Base-by-base conservation (phyloP, 139 green algal genomes). In the Chlorella sp. region DNA sequence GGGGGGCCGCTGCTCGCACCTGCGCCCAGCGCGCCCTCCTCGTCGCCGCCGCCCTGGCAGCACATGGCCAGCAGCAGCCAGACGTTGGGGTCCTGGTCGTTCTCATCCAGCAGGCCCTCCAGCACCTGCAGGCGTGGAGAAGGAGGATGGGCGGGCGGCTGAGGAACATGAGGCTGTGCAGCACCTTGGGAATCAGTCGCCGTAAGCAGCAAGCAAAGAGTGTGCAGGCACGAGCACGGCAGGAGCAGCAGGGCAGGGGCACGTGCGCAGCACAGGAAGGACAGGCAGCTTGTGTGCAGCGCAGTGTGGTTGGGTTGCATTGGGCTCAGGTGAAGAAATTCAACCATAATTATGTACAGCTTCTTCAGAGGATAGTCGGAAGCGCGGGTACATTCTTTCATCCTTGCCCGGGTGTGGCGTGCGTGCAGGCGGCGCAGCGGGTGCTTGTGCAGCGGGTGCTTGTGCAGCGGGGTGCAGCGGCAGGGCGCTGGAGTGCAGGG, bases 1-100 rank as follows among this genome's bases (percentile, higher is more conserved):
- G n/a, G n/a, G n/a, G n/a, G n/a, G n/a, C 23, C 16, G n/a, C 9
- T 18, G 16, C 4, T 39, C 16, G 25, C 84, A 62, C 86, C 76
- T 25, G 90, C 90, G 64, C 91, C 89, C 38, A 87, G 63, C 3
- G 93, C 94, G 55, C 89, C 92, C 17, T 93, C 86, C 68, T 91
- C 84, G 64, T 94, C 80, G 78, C 88, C 82, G 63, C 89, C 78
- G 64, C 76, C 85, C 80, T 85, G 74, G 73, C 85, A 78, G 76
- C 81, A 76, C 83, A 94, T 87, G 51, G 87, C 93, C 55, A 96
- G 85, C 87, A 98, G 83, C 75, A 97, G 92, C 94, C 94, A 97
- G 1, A 94, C 92, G 56, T 96, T 89, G 3, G 90, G 91, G 65
- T 93, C 93, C 44, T 64, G 87, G 90, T 98, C 95, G 75, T 96